A percentile compares a stretch with the other conserved stretches of the same genome.
These are phyloP conservation scores for Przewalskia tangutica DNA, from an alignment of 257 asterid species.

Conservation along the genomic window DNA sequence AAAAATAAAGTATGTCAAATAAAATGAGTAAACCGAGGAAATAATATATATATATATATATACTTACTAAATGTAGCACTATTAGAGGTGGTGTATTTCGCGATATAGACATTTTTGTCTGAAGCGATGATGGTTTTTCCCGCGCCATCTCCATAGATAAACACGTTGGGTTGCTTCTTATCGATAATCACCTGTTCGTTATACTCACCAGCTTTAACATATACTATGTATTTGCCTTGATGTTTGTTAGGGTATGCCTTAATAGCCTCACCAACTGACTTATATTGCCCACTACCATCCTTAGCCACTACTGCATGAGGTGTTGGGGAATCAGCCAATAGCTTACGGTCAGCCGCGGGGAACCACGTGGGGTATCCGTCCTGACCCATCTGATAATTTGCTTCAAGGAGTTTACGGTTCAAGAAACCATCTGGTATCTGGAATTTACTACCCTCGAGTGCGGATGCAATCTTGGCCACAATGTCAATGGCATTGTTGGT, in stretches of 20 bases:
- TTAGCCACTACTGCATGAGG: constrained; percentile 52
- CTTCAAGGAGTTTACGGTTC: constrained; percentile 19
- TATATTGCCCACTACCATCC: constrained; percentile 53
- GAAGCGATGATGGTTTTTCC: constrained; percentile 51
- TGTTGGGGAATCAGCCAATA: constrained; percentile 11
- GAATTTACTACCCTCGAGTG: constrained; percentile 26
- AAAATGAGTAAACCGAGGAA: background rate
- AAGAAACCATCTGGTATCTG: background rate
- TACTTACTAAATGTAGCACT: constrained; percentile 50
- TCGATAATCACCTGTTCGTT: constrained; percentile 37
- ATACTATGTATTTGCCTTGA: constrained; percentile 37
- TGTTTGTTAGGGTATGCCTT: constrained; percentile 35
- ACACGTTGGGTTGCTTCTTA: constrained; percentile 33
- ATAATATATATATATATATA: background rate
- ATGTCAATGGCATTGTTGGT: constrained; percentile 56
- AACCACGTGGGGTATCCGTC: constrained; percentile 48
- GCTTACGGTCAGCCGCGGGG: constrained; percentile 38
- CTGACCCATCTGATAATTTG: constrained; percentile 1
- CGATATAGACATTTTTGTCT: constrained; percentile 13
- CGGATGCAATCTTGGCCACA: constrained; percentile 25
- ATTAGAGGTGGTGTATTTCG: constrained; percentile 30
- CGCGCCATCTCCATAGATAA: constrained; percentile 69
- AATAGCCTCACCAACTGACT: constrained; percentile 34
- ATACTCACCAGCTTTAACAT: constrained; percentile 63
- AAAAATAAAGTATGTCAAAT: background rate